Base-by-base conservation (phyloP, 2,329 filamentous ascomycete genomes). In the Hyphodiscus sp. region DNA sequence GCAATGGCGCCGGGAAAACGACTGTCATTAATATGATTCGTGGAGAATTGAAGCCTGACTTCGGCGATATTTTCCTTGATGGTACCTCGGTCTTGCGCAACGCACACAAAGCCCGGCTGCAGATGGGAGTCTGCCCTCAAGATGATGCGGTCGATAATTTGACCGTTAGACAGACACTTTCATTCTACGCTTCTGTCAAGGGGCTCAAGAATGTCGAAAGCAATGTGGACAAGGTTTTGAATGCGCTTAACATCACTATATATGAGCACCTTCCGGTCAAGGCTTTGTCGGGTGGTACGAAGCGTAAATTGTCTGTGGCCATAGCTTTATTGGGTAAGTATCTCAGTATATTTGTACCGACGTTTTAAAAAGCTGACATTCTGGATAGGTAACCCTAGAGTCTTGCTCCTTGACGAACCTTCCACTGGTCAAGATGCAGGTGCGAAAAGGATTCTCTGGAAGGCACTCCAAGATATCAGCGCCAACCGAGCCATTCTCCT, bases 11-110 rank as follows among this genome's bases (percentile, higher is more conserved):
- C 4, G 83, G 83, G 43, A 86, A 87, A 61, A 80, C 76, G 1
- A 84, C 81, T 0, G 83, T 79, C 1, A 85, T 86, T 59, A 79
- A 77, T n/a, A 73, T 86, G 55, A 83, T 87, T 56, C 75, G 83
- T 55, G 82, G 82, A 16, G 82, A 85, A 56, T 74, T 82, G 15
- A 74, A 74, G 16, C 82, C 83, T 0, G 71, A 73, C 38, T 70
- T 71, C n/a, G 80, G 81, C 30, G 78, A 83, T 33, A 81, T 86
- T 38, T 71, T 80, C 30, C 78, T 87, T 47, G 79, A 85, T 62
- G 73, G 78, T 51, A 74, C 79, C 16, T 81, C 78, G 9, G 78
- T 86, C 53, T 51, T 62, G 18, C 49, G 52, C 2, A 51, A 62
- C 9, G 58, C 59, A 10, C 61, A 62, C 9, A 64, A 59, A 48